These are phyloP conservation scores for Monilinia vaccinii-corymbosi DNA, from an alignment of 2,329 filamentous ascomycete genomes.

Conservation along the genomic window DNA sequence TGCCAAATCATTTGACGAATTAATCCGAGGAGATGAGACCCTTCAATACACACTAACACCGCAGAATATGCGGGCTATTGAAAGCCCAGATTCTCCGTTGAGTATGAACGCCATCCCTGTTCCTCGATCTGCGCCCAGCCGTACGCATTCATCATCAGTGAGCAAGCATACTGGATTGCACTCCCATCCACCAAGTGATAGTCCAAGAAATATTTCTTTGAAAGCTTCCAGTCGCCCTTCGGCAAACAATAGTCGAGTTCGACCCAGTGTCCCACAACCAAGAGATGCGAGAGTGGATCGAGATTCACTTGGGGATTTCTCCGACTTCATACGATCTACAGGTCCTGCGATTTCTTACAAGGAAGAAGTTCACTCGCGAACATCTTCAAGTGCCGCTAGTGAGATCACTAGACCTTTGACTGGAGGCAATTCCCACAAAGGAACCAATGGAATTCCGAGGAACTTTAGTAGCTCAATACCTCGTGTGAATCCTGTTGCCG, in stretches of 20 bases:
- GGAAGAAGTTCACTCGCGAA: slow-evolving; percentile 20
- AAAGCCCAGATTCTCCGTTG: slow-evolving; percentile 42
- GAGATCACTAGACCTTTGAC: not conserved
- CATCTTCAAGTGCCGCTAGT: slow-evolving; percentile 13
- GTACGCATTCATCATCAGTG: slow-evolving; percentile 24
- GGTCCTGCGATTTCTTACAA: slow-evolving; percentile 47
- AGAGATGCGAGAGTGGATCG: slow-evolving; percentile 64
- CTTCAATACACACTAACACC: slow-evolving; percentile 77
- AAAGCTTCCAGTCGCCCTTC: slow-evolving; percentile 7
- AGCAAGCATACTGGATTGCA: slow-evolving; percentile 19
- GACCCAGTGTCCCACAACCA: slow-evolving; percentile 34
- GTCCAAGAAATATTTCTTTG: not conserved
- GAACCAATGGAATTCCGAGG: slow-evolving; percentile 24
- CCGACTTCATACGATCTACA: slow-evolving; percentile 62
- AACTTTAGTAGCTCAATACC: slow-evolving; percentile 19
- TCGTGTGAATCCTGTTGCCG: slow-evolving; percentile 12
- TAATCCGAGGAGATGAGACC: slow-evolving; percentile 75
- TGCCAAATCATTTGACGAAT: slow-evolving; percentile 63
- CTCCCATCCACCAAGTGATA: slow-evolving; percentile 16
- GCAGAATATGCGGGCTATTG: slow-evolving; percentile 67
- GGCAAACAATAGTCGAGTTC: slow-evolving; percentile 18
- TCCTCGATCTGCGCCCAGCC: slow-evolving; percentile 17
- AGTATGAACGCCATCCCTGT: slow-evolving; percentile 17
- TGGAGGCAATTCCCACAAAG: slow-evolving; percentile 21
- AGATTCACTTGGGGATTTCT: slow-evolving; percentile 73